Base-by-base conservation (phyloP, 1,139 yeast genomes). In the Debaryomyces sp. region DNA sequence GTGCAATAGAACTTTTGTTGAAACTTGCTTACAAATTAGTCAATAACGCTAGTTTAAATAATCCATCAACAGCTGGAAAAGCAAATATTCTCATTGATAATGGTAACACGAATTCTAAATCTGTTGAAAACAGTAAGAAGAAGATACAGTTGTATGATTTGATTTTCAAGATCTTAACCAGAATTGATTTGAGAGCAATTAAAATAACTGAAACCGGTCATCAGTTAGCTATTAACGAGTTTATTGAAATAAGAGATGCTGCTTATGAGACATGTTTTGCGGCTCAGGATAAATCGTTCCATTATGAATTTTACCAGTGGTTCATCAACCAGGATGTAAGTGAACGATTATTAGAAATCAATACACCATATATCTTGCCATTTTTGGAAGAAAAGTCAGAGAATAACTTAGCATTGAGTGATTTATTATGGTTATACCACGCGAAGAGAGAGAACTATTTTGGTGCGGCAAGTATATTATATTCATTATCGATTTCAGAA, bases 261-360 rank as follows among this genome's bases (percentile, higher is more conserved):
- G 82, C 95, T 24, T 92, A 92, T 60, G 80, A 80, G 18, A 79
- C 87, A 10, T 89, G 96, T 53, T 84, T 90, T 60, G 80, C 81
- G 12, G 85, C 87, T 44, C 76, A 80, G 43, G 98, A 94, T 61
- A 89, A 86, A 60, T 66, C 83, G 13, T 95, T 95, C 77, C 99
- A 95, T 56, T 90, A 86, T 66, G 88, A 89, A 55, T 82, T 94
- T 56, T 95, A 95, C 65, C 96, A 89, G 62, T 95, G 99, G 98
- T 85, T 90, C 59, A 85, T 91, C 37, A 72, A 78, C 41, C 89
- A 89, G 62, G 92, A 90, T 2, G 79, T 84, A 32, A 86, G 89
- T 53, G 95, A 87, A 49, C 80, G 91, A 50, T 73, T 95, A 41
- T 73, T 94, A 54, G 89, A 87, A 45, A 78, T 92, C 51, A 87